Evolutionary conservation across 192 early-diverging fungal species (phyloP).

Genomic region (Diversispora epigaea): DNA sequence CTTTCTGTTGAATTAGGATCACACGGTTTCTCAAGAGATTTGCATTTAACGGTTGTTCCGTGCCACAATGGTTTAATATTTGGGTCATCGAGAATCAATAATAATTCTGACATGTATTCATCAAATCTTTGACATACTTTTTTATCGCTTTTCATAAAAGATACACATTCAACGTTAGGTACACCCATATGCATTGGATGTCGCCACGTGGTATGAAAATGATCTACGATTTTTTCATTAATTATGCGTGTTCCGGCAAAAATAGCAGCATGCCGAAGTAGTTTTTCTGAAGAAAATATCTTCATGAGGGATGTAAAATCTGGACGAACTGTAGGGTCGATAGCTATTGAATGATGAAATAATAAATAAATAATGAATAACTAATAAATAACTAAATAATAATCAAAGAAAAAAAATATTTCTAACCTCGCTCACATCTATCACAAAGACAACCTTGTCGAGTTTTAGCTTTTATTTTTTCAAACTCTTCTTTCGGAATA

Average conservation of each 20-base stretch:
- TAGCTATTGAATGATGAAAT: neutral
- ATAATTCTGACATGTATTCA: conserved; percentile 29
- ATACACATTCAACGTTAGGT: conserved; percentile 23
- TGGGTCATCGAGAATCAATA: conserved; percentile 5
- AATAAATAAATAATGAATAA: neutral
- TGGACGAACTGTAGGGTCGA: conserved; percentile 2
- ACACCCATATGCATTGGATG: conserved; percentile 32
- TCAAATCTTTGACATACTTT: conserved; percentile 25
- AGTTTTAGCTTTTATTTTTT: neutral
- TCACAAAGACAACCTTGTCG: conserved; percentile 14
- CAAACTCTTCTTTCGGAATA: conserved; percentile 6
- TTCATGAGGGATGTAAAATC: conserved; percentile 6
- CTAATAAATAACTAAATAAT: neutral
- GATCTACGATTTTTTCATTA: conserved; percentile 27
- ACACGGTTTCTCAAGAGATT: conserved; percentile 16
- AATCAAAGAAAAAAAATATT: neutral
- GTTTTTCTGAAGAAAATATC: conserved; percentile 26
- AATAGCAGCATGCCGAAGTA: conserved; percentile 30
- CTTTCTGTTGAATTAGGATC: conserved; percentile 14
- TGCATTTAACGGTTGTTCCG: conserved; percentile 30
- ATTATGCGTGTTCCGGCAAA: conserved; percentile 31
- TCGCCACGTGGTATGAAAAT: conserved; percentile 27
- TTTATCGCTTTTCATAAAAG: conserved; percentile 29
- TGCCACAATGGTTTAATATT: conserved; percentile 35
- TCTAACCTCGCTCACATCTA: conserved; percentile 7